phyloP scores from a whole-genome alignment of 768 basidiomycete genomes.

The Tylopilus felleus region DNA sequence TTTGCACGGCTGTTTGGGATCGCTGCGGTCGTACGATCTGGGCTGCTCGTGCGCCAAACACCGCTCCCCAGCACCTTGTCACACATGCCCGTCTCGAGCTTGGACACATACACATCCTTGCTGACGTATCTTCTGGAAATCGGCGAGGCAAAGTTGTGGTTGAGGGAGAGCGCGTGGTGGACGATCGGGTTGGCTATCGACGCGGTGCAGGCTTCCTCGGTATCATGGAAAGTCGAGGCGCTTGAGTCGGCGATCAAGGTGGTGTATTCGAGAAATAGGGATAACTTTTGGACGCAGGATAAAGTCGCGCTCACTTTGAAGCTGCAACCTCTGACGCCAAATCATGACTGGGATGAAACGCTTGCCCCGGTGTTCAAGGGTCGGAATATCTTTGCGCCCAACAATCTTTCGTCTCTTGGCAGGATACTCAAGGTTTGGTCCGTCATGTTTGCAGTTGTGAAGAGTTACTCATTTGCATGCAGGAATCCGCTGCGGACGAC shows the following conservation, averaged over 20 bases:
- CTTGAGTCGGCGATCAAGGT: constrained; percentile 46
- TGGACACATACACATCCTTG: constrained; percentile 55
- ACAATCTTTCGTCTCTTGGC: constrained; percentile 74
- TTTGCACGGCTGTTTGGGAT: constrained; percentile 94
- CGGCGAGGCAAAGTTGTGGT: constrained; percentile 85
- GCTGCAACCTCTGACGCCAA: constrained; percentile 58
- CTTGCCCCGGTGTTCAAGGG: constrained; percentile 77
- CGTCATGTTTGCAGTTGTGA: background rate
- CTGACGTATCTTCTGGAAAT: constrained; percentile 60
- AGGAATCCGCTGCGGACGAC: constrained; percentile 61
- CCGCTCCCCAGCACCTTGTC: constrained; percentile 46
- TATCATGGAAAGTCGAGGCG: constrained; percentile 71
- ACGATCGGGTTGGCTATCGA: constrained; percentile 63
- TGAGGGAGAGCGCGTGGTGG: constrained; percentile 92
- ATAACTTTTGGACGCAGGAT: constrained; percentile 74
- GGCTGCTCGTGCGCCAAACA: constrained; percentile 64
- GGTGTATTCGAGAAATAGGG: constrained; percentile 39
- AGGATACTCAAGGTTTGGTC: constrained; percentile 71
- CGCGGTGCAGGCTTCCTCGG: constrained; percentile 51
- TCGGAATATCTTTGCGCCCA: constrained; percentile 58
- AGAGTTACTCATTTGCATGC: constrained; percentile 9
- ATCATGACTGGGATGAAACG: constrained; percentile 63
- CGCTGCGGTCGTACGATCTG: constrained; percentile 80
- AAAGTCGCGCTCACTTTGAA: constrained; percentile 79
- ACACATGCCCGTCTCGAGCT: constrained; percentile 50